A percentile compares a stretch with the other conserved stretches of the same genome.
Evolutionary conservation across 305 asterid genomes (phyloP).

Genomic region (Lippia alba): DNA sequence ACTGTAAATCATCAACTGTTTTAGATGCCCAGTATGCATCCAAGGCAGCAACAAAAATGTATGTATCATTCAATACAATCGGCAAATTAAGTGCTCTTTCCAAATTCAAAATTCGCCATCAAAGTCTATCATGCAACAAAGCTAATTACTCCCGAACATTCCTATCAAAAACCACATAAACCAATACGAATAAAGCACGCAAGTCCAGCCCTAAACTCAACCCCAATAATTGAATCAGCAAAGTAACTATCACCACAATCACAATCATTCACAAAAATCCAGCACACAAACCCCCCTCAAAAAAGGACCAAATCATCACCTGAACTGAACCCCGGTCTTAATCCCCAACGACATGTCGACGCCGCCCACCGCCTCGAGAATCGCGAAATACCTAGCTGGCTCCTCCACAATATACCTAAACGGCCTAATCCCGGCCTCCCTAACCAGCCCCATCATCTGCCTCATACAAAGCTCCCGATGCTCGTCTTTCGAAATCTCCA

Average conservation of each 20-base stretch:
- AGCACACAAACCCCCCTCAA: not conserved
- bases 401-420: constrained; percentile 72
- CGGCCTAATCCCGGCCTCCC: constrained; percentile 88
- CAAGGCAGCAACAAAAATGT: no score
- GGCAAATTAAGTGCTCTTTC: not conserved
- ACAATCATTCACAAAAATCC: not conserved
- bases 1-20: not conserved
- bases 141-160: not conserved
- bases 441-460: constrained; percentile 81
- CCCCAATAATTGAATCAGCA: not conserved
- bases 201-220: not conserved
- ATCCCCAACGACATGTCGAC: constrained; percentile 94
- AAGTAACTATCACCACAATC: not conserved
- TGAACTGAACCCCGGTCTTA: constrained; percentile 95
- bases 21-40: constrained; percentile 2
- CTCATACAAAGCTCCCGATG: constrained; percentile 90
- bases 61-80: not conserved
- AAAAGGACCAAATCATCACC: constrained; percentile 46
- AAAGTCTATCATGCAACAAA: not conserved
- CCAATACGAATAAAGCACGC: not conserved
- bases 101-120: not conserved
- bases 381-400: constrained; percentile 87
- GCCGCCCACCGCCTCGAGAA: constrained; percentile 88
- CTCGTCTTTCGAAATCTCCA: constrained; percentile 88
- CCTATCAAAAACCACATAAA: not conserved